Evolutionary conservation across 2,329 filamentous ascomycete species (phyloP).

Genomic region (Colletotrichum zoysiae): DNA sequence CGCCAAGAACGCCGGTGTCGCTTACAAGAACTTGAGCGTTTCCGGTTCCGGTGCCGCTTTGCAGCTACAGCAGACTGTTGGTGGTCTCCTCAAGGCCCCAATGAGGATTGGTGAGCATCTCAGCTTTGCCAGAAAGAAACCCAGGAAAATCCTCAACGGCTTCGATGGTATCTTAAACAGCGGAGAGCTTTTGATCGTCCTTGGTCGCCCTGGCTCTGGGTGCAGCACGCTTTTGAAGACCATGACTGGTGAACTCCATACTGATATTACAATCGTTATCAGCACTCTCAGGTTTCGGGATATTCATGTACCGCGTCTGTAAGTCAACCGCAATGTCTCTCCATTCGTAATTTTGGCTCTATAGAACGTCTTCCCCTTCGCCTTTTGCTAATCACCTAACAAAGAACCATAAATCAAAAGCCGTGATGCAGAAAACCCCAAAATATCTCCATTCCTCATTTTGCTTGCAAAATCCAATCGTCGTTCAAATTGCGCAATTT

Average conservation of each 20-base stretch:
- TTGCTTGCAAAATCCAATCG: too few relatives aligned
- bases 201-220: conserved; percentile 75
- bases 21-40: conserved; percentile 75
- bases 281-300: too few relatives aligned
- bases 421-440: too few relatives aligned
- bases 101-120: conserved; percentile 69
- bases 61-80: conserved; percentile 77
- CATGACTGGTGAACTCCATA: conserved; percentile 70
- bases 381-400: too few relatives aligned
- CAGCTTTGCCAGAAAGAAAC: conserved; percentile 57
- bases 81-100: conserved; percentile 68
- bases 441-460: too few relatives aligned
- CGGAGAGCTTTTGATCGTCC: conserved; percentile 77
- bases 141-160: conserved; percentile 71
- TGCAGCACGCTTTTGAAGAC: conserved; percentile 75
- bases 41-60: conserved; percentile 75
- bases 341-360: too few relatives aligned
- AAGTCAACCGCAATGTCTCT: too few relatives aligned
- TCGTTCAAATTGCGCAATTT: too few relatives aligned
- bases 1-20: conserved; percentile 68
- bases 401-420: too few relatives aligned
- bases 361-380: too few relatives aligned
- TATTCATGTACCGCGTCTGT: too few relatives aligned
- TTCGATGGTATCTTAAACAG: conserved; percentile 74
- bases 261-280: too few relatives aligned